Percentiles rank a stretch among this genome's conserved stretches.
phyloP scores from a whole-genome alignment of 2,329 filamentous ascomycete species.

The Cryphonectria naterciae region DNA sequence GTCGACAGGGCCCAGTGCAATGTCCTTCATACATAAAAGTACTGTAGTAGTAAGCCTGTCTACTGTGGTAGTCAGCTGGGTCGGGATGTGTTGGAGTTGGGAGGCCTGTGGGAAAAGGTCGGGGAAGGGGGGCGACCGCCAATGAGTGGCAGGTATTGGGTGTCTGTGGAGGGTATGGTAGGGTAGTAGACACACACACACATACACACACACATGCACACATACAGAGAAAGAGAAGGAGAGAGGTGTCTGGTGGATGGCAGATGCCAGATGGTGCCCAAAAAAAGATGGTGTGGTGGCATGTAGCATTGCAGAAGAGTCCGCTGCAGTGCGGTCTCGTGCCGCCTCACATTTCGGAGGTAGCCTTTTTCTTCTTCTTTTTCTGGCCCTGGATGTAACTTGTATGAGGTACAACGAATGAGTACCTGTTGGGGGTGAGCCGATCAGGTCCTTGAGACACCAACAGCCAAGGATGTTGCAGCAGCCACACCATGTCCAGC shows the following conservation, averaged over 20 bases:
- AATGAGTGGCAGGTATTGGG: constrained; percentile 2
- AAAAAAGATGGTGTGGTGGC: constrained; percentile 14
- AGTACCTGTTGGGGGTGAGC: neutral
- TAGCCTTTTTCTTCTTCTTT: too few species aligned
- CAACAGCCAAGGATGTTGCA: neutral
- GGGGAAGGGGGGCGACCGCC: neutral
- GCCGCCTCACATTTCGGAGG: neutral
- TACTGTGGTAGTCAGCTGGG: neutral
- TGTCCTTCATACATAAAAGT: neutral
- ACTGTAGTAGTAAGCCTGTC: too few species aligned
- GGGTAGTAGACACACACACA: neutral
- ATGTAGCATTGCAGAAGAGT: constrained; percentile 14
- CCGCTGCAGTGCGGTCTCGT: neutral
- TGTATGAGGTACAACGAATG: neutral
- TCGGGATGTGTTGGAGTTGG: neutral
- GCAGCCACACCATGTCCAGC: neutral
- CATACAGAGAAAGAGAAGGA: too few species aligned
- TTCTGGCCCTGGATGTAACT: neutral
- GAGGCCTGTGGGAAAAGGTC: neutral
- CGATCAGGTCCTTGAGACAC: neutral
- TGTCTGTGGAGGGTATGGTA: neutral
- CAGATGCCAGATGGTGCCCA: neutral
- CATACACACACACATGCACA: too few species aligned
- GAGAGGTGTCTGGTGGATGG: neutral
- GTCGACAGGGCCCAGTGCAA: neutral